phyloP scores from a whole-genome alignment of 2,329 filamentous ascomycete genomes.

The Aspergillaceae sp. region DNA sequence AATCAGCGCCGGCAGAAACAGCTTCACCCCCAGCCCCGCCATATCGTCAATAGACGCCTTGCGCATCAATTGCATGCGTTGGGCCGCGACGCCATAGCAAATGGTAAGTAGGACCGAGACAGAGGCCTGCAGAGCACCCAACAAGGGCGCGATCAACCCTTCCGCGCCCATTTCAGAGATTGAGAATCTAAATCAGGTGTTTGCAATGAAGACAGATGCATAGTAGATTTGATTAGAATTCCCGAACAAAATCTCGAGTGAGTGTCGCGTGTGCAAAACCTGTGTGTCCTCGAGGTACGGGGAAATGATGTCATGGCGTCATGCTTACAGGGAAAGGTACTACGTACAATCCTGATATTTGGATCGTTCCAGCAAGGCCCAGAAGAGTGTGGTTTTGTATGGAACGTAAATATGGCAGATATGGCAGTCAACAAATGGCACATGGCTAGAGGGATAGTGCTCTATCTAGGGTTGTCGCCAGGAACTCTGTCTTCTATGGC shows the following conservation, averaged over 20 bases:
- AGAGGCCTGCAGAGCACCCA: conserved; percentile 48
- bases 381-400: too few species aligned
- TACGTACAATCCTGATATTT: too few species aligned
- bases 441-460: too few species aligned
- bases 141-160: conserved; percentile 29
- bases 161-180: conserved; percentile 2
- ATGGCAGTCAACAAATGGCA: too few species aligned
- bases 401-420: too few species aligned
- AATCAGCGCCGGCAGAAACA: conserved; percentile 47
- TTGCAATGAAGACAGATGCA: too few species aligned
- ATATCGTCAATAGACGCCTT: conserved; percentile 44
- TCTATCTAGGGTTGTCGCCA: too few species aligned
- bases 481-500: too few species aligned
- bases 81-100: conserved; percentile 43
- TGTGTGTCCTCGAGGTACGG: not conserved
- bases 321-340: not conserved
- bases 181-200: too few species aligned
- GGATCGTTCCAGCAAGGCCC: not conserved
- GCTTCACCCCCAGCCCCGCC: conserved; percentile 43
- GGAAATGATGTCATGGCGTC: not conserved
- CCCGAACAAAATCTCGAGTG: too few species aligned
- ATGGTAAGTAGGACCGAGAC: conserved; percentile 49
- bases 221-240: too few species aligned
- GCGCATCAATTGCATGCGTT: conserved; percentile 43
- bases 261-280: too few species aligned